Conservation (phyloP, 2,329 filamentous ascomycete species). For the Pezicula radicicola region DNA sequence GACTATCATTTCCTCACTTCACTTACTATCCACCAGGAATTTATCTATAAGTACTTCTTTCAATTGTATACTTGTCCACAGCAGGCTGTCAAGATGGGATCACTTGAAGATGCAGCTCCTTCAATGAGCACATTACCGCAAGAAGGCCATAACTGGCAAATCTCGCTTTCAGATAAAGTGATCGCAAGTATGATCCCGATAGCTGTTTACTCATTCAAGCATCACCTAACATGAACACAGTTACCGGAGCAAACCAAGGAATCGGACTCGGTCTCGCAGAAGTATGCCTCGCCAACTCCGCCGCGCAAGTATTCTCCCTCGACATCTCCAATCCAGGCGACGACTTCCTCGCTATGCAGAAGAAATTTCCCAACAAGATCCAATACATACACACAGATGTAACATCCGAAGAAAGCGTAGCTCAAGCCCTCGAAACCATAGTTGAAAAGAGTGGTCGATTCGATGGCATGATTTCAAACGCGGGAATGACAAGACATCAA, state of each 20-base stretch:
- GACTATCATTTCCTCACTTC: background rate
- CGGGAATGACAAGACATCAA: conserved; percentile 49
- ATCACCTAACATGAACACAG: conserved; percentile 12
- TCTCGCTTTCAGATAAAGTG: conserved; percentile 27
- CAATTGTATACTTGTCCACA: no score
- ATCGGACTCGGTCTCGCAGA: conserved; percentile 44
- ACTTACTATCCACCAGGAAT: background rate
- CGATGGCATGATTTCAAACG: conserved; percentile 49
- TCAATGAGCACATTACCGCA: background rate
- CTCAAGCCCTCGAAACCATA: conserved; percentile 40
- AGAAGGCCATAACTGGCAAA: conserved; percentile 9
- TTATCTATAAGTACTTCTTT: no score
- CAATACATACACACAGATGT: conserved; percentile 41
- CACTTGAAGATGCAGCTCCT: background rate
- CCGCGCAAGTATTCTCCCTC: conserved; percentile 40
- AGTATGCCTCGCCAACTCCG: conserved; percentile 42
- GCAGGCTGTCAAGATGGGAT: background rate
- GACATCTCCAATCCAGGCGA: conserved; percentile 40
- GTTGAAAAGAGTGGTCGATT: conserved; percentile 38
- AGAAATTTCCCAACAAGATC: conserved; percentile 37
- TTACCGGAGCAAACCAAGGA: conserved; percentile 34
- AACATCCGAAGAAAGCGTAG: conserved; percentile 42
- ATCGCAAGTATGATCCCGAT: conserved; percentile 27
- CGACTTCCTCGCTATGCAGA: conserved; percentile 36
- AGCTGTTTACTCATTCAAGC: background rate